Conservation (phyloP, 1,284 basidiomycete genomes). For the Naganishia liquefaciens region DNA sequence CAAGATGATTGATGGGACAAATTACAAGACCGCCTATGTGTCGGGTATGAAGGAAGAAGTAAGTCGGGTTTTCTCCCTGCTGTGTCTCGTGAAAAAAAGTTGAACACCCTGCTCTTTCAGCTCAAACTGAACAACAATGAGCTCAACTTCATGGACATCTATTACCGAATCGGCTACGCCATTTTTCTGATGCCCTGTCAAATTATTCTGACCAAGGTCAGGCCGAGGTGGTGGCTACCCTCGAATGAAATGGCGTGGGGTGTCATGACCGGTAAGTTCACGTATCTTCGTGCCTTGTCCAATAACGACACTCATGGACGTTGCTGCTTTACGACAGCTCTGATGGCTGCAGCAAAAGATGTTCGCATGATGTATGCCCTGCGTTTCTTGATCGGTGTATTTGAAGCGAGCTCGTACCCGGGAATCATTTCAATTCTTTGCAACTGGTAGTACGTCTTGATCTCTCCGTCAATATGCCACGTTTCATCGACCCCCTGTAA, state of each 20-base stretch:
- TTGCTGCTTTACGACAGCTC: constrained; percentile 9
- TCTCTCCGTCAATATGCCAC: neutral
- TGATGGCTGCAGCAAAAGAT: constrained; percentile 37
- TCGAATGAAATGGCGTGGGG: constrained; percentile 36
- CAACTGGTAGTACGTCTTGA: constrained; percentile 38
- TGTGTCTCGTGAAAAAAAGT: neutral
- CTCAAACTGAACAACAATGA: constrained; percentile 58
- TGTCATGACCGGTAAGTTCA: constrained; percentile 32
- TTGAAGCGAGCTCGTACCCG: constrained; percentile 40
- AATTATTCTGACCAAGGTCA: constrained; percentile 35
- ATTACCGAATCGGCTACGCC: constrained; percentile 43
- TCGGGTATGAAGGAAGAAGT: constrained; percentile 76
- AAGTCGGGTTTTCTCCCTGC: constrained; percentile 54
- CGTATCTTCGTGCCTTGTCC: neutral
- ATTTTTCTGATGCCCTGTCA: constrained; percentile 38
- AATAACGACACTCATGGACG: no score
- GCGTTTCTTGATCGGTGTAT: constrained; percentile 45
- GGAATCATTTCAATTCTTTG: constrained; percentile 38
- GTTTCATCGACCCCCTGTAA: neutral
- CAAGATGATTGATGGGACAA: constrained; percentile 39
- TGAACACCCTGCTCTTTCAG: neutral
- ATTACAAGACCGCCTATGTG: constrained; percentile 56
- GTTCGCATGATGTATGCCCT: constrained; percentile 40
- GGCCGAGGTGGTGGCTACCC: constrained; percentile 35
- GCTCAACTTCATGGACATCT: constrained; percentile 58